Conservation (phyloP, 306 rosid genomes). For the Nissolia schottii region DNA sequence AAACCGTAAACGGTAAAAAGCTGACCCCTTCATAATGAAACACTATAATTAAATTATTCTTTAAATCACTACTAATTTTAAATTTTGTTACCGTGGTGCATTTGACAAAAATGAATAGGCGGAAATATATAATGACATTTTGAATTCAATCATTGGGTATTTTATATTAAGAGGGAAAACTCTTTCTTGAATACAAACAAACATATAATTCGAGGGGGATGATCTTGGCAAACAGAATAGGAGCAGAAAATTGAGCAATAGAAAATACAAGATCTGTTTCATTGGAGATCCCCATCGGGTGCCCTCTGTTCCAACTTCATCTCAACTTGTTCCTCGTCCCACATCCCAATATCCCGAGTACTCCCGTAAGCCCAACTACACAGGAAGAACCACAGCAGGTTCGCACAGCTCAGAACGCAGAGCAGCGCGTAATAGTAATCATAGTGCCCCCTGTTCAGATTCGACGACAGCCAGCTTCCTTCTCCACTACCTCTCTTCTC, state of each 20-base stretch:
- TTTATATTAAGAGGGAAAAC: no score
- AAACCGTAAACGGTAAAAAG: no score
- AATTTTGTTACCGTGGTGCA: no score
- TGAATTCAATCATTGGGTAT: no score
- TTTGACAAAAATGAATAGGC: no score
- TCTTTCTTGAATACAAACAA: no score
- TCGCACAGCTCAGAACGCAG: constrained; percentile 35
- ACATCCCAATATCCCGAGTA: constrained; percentile 33
- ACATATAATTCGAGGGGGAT: no score
- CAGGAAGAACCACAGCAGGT: constrained; percentile 48
- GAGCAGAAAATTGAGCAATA: neutral
- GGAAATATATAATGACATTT: no score
- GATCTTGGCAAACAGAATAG: no score
- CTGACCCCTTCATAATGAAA: no score
- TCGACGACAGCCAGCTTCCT: constrained; percentile 49
- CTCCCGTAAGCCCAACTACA: constrained; percentile 62
- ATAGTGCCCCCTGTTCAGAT: constrained; percentile 56
- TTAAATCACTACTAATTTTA: no score
- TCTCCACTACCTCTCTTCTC: constrained; percentile 31
- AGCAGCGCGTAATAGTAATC: constrained; percentile 65
- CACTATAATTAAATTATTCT: no score
- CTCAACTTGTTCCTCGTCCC: constrained; percentile 32
- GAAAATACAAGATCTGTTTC: neutral
- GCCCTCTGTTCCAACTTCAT: constrained; percentile 6
- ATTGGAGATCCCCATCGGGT: neutral